Base-by-base conservation (phyloP, 140 eudicot genomes). In the Anethum foeniculum region DNA sequence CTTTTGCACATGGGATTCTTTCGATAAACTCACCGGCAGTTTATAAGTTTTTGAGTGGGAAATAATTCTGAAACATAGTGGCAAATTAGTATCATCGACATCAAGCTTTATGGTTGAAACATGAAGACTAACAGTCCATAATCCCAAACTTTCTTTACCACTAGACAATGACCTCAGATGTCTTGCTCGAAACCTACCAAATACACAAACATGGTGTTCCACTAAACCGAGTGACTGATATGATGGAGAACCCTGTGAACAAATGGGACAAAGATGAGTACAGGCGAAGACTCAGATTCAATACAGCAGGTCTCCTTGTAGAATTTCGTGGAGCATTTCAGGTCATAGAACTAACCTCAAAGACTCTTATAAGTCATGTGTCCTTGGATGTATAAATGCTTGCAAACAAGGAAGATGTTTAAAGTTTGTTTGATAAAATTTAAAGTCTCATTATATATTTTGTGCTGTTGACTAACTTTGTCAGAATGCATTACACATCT, bases 61-160 rank as follows among this genome's bases (percentile, higher is more conserved):
- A 84, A 95, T 92, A 49, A 95, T 89, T 84, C 99, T 88, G 84
- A 95, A 95, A 86, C 99, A 95, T 52, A 95, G 92, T 48, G 97
- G 92, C 71, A 95, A 81, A 81, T 95, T 97, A 71, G 92, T 82
- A 91, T 95, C 99, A 72, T 95, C 97, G 34, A 97, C 99, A 81
- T 95, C 97, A 65, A 90, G 82, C 84, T 95, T 95, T 69, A 95
- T 92, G n/a, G 88, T 95, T 68, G 99, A 95, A 64, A 97, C 89
- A 78, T 82, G 99, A 81, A 95, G 94, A 86, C 92, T 95, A 77
- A 95, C 92, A 77, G 97, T 89, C 71, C 85, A 89, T 80, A 89
- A 92, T 76, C 91, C 95, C 75, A 88, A 80, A 79, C 83, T 84
- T 75, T 90, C 97, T 79, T 88, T 97, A n/a, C 83, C 87, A 76